Conservation (phyloP, 169 alveolate genomes). For the Theileria orientalis region DNA sequence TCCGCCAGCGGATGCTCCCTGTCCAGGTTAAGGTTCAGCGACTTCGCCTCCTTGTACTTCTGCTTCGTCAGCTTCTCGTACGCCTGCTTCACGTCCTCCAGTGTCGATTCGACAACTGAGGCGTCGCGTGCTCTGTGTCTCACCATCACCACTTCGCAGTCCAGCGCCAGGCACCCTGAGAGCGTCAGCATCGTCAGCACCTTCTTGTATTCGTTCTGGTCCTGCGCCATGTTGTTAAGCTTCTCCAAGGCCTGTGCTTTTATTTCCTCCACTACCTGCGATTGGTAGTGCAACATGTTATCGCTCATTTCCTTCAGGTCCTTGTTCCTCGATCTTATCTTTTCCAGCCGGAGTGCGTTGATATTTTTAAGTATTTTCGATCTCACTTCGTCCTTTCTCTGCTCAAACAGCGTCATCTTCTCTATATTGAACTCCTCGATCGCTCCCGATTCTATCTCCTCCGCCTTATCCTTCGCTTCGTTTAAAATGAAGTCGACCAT, state of each 20-base stretch:
- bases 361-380: constrained; percentile 74
- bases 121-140: constrained; percentile 84
- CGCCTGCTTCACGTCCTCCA: constrained; percentile 75
- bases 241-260: constrained; percentile 74
- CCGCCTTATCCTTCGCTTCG: constrained; percentile 92
- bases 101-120: constrained; percentile 76
- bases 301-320: constrained; percentile 86
- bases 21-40: constrained; percentile 77
- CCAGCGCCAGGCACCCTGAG: constrained; percentile 75
- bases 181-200: constrained; percentile 74
- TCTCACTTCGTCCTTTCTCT: constrained; percentile 87
- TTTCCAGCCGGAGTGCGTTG: constrained; percentile 76
- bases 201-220: constrained; percentile 72
- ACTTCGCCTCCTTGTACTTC: constrained; percentile 70
- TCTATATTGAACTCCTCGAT: constrained; percentile 90
- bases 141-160: constrained; percentile 80
- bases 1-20: constrained; percentile 64
- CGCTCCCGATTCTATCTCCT: constrained; percentile 90
- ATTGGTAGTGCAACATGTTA: constrained; percentile 83
- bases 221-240: constrained; percentile 67
- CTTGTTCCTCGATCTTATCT: constrained; percentile 82
- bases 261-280: constrained; percentile 75
- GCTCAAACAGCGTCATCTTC: constrained; percentile 86
- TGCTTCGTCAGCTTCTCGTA: constrained; percentile 71
- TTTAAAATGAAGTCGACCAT: constrained; percentile 91